These are phyloP conservation scores for Porcisia deanei DNA, from an alignment of 208 protist genomes.

Conservation along the genomic window DNA sequence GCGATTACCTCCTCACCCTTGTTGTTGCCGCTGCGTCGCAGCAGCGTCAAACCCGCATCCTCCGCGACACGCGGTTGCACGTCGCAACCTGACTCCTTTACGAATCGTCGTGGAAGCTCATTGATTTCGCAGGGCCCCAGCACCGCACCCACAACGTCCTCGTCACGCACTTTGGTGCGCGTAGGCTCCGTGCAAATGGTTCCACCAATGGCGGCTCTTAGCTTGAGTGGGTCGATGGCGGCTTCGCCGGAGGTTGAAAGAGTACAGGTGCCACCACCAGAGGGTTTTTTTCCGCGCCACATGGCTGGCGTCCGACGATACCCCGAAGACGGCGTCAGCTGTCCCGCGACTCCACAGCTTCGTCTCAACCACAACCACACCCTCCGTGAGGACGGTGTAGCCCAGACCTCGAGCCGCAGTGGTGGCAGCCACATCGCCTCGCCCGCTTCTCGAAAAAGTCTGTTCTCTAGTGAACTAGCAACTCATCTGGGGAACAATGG, in stretches of 20 bases:
- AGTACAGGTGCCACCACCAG: conserved; percentile 29
- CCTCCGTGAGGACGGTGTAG: conserved; percentile 13
- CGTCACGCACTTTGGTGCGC: background rate
- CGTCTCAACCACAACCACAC: conserved; percentile 9
- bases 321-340: conserved; percentile 13
- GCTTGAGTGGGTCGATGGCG: conserved; percentile 4
- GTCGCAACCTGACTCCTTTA: conserved; percentile 2
- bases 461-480: background rate
- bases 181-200: conserved; percentile 13
- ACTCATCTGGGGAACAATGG: background rate
- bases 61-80: conserved; percentile 7
- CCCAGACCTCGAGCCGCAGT: background rate
- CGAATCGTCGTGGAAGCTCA: background rate
- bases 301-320: conserved; percentile 24
- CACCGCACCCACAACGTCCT: background rate
- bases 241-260: background rate
- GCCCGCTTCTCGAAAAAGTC: background rate
- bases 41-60: conserved; percentile 17
- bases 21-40: conserved; percentile 21
- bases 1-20: conserved; percentile 2
- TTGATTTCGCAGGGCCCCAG: background rate
- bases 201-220: background rate
- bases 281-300: conserved; percentile 52
- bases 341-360: conserved; percentile 21
- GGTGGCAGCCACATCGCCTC: background rate